Percentiles rank a stretch among this genome's conserved stretches.
Evolutionary conservation across 345 rosid genomes (phyloP).

Genomic region (Camelina neglecta): DNA sequence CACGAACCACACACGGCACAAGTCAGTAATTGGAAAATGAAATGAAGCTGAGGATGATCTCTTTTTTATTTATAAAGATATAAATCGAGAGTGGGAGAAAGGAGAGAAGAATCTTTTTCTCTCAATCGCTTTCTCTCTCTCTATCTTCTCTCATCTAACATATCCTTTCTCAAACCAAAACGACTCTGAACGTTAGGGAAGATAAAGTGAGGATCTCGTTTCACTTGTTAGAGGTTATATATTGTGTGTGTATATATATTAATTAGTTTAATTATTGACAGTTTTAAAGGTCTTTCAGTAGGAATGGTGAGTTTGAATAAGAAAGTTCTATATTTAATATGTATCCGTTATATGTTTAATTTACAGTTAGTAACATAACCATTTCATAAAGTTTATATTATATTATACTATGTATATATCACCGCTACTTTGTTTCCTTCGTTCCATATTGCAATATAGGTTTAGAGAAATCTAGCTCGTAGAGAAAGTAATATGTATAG

Average conservation of each 20-base stretch:
- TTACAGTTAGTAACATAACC: not conserved
- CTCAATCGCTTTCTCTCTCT: slow-evolving; percentile 13
- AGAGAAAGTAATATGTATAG: too few relatives aligned
- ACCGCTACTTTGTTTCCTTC: too few relatives aligned
- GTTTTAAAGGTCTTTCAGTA: not conserved
- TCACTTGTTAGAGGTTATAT: not conserved
- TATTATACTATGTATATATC: too few relatives aligned
- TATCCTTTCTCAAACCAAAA: too few relatives aligned
- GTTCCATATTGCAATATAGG: too few relatives aligned
- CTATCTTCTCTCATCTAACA: not conserved
- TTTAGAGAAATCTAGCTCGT: too few relatives aligned
- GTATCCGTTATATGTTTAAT: not conserved
- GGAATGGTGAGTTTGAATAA: not conserved
- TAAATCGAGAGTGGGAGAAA: not conserved
- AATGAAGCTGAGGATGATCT: slow-evolving; percentile 32
- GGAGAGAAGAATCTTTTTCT: slow-evolving; percentile 7
- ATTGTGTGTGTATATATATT: not conserved
- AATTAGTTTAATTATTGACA: not conserved
- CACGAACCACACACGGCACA: slow-evolving; percentile 17
- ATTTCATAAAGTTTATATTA: not conserved
- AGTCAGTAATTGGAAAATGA: slow-evolving; percentile 32
- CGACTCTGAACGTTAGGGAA: too few relatives aligned
- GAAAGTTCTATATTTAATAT: not conserved
- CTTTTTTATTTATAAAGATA: slow-evolving; percentile 28
- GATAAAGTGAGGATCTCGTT: slow-evolving; percentile 16